Percentiles rank a stretch among this genome's conserved stretches.
Evolutionary conservation across 1,139 yeast genomes (phyloP).

Genomic region (Debaryomyces robertsiae): DNA sequence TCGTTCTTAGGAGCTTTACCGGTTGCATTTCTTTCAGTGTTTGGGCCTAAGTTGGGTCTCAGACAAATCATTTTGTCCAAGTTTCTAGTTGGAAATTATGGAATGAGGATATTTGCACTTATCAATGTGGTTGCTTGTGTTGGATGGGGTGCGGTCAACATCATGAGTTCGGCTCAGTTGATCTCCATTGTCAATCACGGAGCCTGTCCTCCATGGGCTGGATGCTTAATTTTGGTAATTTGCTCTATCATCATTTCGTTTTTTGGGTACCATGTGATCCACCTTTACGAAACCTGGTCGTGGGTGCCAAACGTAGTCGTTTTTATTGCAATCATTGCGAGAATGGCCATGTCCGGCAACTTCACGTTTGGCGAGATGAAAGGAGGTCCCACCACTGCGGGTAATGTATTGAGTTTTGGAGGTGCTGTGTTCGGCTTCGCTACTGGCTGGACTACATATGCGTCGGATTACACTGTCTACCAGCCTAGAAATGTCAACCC

Average conservation of each 20-base stretch:
- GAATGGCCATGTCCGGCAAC: constrained; percentile 66
- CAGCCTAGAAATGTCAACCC: constrained; percentile 66
- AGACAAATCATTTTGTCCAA: constrained; percentile 87
- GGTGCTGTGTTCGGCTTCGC: constrained; percentile 87
- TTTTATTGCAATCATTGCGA: constrained; percentile 75
- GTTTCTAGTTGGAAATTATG: constrained; percentile 73
- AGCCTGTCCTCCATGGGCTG: constrained; percentile 87
- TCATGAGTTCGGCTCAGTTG: constrained; percentile 86
- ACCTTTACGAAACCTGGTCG: constrained; percentile 78
- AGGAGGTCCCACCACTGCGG: constrained; percentile 67
- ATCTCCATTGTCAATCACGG: constrained; percentile 73
- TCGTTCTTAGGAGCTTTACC: constrained; percentile 70
- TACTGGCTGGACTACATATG: constrained; percentile 93
- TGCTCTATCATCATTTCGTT: constrained; percentile 76
- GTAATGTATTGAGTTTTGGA: constrained; percentile 80
- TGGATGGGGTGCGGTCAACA: constrained; percentile 95
- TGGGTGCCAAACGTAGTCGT: constrained; percentile 82
- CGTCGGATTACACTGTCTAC: constrained; percentile 90
- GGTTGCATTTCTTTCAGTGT: constrained; percentile 80
- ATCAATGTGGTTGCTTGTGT: constrained; percentile 84
- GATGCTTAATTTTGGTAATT: constrained; percentile 71
- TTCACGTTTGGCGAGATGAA: constrained; percentile 53
- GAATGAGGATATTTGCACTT: constrained; percentile 75
- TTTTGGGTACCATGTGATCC: constrained; percentile 84
- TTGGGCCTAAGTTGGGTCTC: constrained; percentile 84